These are phyloP conservation scores for Camelina laxa DNA, from an alignment of 345 rosid genomes.

Conservation along the genomic window DNA sequence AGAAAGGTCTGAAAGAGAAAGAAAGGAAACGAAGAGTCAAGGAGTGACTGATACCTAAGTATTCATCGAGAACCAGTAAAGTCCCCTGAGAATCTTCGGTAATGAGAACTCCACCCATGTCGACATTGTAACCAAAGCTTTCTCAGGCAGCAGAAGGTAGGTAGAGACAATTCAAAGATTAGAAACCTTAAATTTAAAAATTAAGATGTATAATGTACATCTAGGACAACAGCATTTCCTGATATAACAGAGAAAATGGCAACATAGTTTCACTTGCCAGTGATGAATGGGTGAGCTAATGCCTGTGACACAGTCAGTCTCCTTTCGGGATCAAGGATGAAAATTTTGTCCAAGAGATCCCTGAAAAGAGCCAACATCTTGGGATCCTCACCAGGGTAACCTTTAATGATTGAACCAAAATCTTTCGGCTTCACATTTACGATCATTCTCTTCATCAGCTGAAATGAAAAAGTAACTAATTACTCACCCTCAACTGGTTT, in stretches of 20 bases:
- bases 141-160: conserved; percentile 68
- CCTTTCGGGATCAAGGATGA: conserved; percentile 97
- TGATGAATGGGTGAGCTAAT: conserved; percentile 95
- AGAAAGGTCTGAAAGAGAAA: conserved; percentile 11
- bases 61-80: conserved; percentile 96
- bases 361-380: conserved; percentile 90
- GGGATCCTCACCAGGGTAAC: conserved; percentile 91
- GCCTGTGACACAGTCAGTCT: conserved; percentile 93
- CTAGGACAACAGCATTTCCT: conserved; percentile 75
- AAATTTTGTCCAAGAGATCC: conserved; percentile 90
- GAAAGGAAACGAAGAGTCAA: conserved; percentile 11
- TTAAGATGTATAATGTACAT: conserved; percentile 64
- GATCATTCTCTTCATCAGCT: conserved; percentile 81
- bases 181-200: conserved; percentile 61
- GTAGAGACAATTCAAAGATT: conserved; percentile 75
- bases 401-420: conserved; percentile 75
- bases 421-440: conserved; percentile 86
- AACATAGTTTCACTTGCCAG: conserved; percentile 98
- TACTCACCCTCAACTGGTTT: conserved; percentile 21
- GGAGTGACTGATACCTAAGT: conserved; percentile 61
- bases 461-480: conserved; percentile 43
- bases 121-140: conserved; percentile 58
- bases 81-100: conserved; percentile 76
- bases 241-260: conserved; percentile 68
- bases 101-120: conserved; percentile 63